Evolutionary conservation across 2,329 filamentous ascomycete species (phyloP).

Genomic region (Penicillium glabrum): DNA sequence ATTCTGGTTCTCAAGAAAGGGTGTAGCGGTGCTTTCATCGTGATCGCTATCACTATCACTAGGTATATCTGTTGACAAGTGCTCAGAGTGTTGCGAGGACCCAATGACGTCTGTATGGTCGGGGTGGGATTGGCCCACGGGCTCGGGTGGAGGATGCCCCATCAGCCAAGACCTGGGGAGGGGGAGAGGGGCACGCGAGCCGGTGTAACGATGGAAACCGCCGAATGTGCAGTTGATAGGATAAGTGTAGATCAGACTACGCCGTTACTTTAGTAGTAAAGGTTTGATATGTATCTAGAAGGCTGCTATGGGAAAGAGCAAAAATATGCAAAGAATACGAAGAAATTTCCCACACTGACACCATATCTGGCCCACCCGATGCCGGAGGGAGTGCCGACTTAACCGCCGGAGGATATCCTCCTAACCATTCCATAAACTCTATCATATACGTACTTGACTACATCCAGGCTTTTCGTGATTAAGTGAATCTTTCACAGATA

Average conservation of each 20-base stretch:
- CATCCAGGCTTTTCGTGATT: too few relatives aligned
- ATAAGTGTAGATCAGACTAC: not conserved
- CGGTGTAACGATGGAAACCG: not conserved
- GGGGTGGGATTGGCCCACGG: conserved; percentile 9
- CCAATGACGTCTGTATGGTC: conserved; percentile 1
- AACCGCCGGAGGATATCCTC: conserved; percentile 4
- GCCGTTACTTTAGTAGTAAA: not conserved
- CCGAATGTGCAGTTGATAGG: not conserved
- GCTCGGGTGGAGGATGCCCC: conserved; percentile 15
- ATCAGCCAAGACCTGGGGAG: conserved; percentile 13
- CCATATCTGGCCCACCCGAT: conserved; percentile 9
- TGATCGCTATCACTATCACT: conserved; percentile 14
- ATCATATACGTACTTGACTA: too few relatives aligned
- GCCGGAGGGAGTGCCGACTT: conserved; percentile 9
- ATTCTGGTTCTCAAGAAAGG: conserved; percentile 15
- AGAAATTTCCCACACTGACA: conserved; percentile 11
- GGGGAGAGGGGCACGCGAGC: conserved; percentile 4
- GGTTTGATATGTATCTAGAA: not conserved
- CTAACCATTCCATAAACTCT: too few relatives aligned
- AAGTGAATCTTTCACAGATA: too few relatives aligned
- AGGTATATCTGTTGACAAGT: conserved; percentile 1
- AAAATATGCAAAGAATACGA: not conserved
- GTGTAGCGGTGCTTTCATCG: conserved; percentile 14
- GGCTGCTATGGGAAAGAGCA: not conserved
- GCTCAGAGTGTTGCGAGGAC: not conserved